Base-by-base conservation (phyloP, 2,329 filamentous ascomycete genomes). In the Triangularia verruculosa region DNA sequence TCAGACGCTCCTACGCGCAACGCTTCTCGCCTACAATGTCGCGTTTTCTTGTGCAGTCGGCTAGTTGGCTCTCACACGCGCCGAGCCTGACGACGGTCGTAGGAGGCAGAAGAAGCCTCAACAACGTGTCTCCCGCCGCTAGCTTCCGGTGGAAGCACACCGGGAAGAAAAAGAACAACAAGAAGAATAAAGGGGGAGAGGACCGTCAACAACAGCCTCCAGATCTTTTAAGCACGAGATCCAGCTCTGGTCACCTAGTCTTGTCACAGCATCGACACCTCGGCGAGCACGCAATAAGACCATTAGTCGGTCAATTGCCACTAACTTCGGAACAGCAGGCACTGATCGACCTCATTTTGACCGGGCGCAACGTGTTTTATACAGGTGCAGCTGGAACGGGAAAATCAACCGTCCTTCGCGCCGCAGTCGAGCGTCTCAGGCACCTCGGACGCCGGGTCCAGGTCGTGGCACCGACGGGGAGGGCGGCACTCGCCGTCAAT, bases 311-410 rank as follows among this genome's bases (percentile, higher is more conserved):
- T 47, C 39, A 47, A 47, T 47, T 47, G 17, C 39, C 39, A 47
- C 39, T 47, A 47, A 47, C 6, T 47, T 47, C 39, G 39, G 82
- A 85, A 68, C 82, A 86, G 69, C 70, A 74, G 11, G 73, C 73
- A 2, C 69, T 87, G 2, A 79, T 86, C 0, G 74, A 85, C 1
- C 73, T 84, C 0, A 84, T 87, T 24, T 63, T 78, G 2, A 74
- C 74, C 2, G 83, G 85, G 0, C 66, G 70, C 1, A 89, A 89
- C 61, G 82, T 89, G 9, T 89, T 89, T 69, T 89, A 84, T 67
- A 89, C 86, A 0, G 86, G 87, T 7, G 84, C 84, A 0, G 87
- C 86, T 15, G 86, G 86, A 0, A 83, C 80, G 52, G 85, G 85
- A 1, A 87, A 87, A 69, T 84, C 82, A 0, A 83, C 83, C 0